Percentiles rank a stretch among this genome's conserved stretches.
Evolutionary conservation across 345 rosid species (phyloP).

Genomic region (Angophora floribunda): DNA sequence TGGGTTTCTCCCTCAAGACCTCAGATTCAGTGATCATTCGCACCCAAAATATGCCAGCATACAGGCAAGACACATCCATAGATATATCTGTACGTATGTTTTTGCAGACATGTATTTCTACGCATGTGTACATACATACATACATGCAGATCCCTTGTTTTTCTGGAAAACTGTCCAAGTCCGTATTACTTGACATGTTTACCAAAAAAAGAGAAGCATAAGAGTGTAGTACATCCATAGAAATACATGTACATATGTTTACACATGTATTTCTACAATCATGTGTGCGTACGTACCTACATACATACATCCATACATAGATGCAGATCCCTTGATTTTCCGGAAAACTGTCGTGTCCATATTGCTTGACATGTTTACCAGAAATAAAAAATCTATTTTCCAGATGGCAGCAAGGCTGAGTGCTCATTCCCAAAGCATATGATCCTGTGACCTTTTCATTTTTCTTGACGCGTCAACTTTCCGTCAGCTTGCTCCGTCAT

Average conservation of each 20-base stretch:
- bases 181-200: neutral
- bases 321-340: neutral
- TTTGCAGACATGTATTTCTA: neutral
- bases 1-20: neutral
- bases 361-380: neutral
- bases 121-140: neutral
- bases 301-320: neutral
- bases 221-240: neutral
- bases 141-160: neutral
- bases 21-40: neutral
- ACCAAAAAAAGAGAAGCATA: neutral
- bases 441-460: neutral
- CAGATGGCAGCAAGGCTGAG: neutral
- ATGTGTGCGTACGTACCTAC: neutral
- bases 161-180: neutral
- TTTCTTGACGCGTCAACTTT: neutral
- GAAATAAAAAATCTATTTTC: neutral
- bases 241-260: neutral
- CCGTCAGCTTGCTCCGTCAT: neutral
- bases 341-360: neutral
- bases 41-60: neutral
- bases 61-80: neutral
- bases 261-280: neutral
- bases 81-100: neutral
- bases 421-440: neutral